A percentile compares a stretch with the other conserved stretches of the same genome.
Evolutionary conservation across 495 filamentous ascomycete species (phyloP).

Genomic region (Xylaria flabelliformis): DNA sequence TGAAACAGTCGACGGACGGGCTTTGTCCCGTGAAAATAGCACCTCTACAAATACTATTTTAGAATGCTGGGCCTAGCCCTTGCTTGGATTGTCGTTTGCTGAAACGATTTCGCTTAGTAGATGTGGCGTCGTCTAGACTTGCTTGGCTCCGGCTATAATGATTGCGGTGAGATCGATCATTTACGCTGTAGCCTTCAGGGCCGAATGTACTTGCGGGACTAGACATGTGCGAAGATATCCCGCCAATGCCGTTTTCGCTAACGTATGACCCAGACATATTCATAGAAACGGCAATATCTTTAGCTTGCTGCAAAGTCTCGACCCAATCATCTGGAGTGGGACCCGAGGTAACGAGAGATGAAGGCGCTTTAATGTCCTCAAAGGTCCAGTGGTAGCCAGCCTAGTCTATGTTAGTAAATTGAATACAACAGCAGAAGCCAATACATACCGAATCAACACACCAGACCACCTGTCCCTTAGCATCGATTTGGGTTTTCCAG

Average conservation of each 20-base stretch:
- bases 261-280: constrained; percentile 69
- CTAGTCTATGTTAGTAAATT: constrained; percentile 54
- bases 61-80: constrained; percentile 84
- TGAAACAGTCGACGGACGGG: constrained; percentile 27
- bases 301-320: constrained; percentile 79
- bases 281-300: constrained; percentile 78
- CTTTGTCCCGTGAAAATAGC: constrained; percentile 7
- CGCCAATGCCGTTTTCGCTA: constrained; percentile 72
- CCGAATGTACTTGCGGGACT: constrained; percentile 79
- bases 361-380: constrained; percentile 75
- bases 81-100: constrained; percentile 90
- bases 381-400: constrained; percentile 90
- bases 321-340: constrained; percentile 76
- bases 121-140: constrained; percentile 61
- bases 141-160: constrained; percentile 62
- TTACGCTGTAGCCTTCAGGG: constrained; percentile 50
- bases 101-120: constrained; percentile 74
- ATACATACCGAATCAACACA: constrained; percentile 88
- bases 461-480: constrained; percentile 86
- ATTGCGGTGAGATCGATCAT: constrained; percentile 57
- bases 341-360: constrained; percentile 46
- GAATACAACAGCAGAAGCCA: constrained; percentile 15
- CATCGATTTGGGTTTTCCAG: constrained; percentile 80
- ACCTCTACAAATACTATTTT: constrained; percentile 29
- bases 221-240: constrained; percentile 73